Evolutionary conservation across 2,329 filamentous ascomycete genomes (phyloP).

Genomic region (Cladorrhinum sp.): DNA sequence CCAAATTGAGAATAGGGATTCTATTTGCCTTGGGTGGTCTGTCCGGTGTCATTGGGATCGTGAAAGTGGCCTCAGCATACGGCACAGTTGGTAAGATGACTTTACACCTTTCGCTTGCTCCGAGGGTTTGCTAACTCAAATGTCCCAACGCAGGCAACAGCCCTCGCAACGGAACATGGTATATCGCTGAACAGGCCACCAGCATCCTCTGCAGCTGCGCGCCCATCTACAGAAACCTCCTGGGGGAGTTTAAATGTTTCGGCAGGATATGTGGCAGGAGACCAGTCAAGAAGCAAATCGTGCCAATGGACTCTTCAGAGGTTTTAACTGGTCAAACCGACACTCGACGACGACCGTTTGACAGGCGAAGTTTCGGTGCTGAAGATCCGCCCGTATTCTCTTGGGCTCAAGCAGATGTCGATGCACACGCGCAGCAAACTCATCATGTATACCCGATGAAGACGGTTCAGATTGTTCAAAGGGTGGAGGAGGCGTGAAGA

Average conservation of each 20-base stretch:
- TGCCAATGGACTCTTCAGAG: not conserved
- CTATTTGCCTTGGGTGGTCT: slow-evolving; percentile 22
- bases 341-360: not conserved
- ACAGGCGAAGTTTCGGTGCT: not conserved
- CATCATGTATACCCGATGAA: not conserved
- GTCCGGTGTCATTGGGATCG: slow-evolving; percentile 25
- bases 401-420: not conserved
- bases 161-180: slow-evolving; percentile 7
- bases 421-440: not conserved
- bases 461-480: not conserved
- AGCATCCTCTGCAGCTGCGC: slow-evolving; percentile 16
- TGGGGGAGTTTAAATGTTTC: not conserved
- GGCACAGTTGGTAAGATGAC: not conserved
- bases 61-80: slow-evolving; percentile 19
- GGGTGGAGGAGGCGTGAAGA: not conserved
- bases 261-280: not conserved
- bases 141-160: not conserved
- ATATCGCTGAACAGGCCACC: slow-evolving; percentile 11
- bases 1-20: slow-evolving; percentile 21
- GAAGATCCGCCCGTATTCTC: not conserved
- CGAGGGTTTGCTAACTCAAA: not conserved
- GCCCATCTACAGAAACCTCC: slow-evolving; percentile 14
- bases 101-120: not conserved
- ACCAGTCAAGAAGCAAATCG: not conserved
- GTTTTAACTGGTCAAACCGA: not conserved